Conservation (phyloP, 2,329 filamentous ascomycete species). For the Dendryphion nanum region DNA sequence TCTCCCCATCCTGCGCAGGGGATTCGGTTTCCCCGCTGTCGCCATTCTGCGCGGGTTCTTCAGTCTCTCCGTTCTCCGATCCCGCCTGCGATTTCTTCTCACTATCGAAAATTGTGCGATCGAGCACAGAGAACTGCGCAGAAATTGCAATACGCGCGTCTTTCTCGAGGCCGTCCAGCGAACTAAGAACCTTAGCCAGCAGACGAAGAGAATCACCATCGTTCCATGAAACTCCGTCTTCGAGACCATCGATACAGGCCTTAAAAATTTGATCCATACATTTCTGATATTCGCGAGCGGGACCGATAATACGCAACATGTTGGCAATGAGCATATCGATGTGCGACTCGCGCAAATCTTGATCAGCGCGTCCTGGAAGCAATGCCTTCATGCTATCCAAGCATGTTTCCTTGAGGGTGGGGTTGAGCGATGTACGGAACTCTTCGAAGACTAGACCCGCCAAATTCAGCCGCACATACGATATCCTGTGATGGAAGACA, state of each 20-base stretch:
- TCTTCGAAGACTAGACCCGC: conserved; percentile 11
- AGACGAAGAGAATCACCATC: conserved; percentile 10
- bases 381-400: conserved; percentile 8
- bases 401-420: conserved; percentile 6
- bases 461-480: conserved; percentile 4
- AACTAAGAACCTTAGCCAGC: conserved; percentile 14
- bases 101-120: conserved; percentile 4
- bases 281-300: conserved; percentile 12
- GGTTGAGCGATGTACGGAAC: conserved; percentile 6
- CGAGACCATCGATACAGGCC: conserved; percentile 10
- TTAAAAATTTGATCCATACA: conserved; percentile 11
- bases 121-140: conserved; percentile 12
- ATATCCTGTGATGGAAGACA: conserved; percentile 1
- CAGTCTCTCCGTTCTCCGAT: conserved; percentile 1
- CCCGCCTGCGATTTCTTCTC: neutral
- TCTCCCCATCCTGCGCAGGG: no score
- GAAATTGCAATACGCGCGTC: conserved; percentile 16
- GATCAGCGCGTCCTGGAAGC: conserved; percentile 1
- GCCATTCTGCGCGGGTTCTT: neutral
- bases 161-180: conserved; percentile 12
- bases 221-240: conserved; percentile 12
- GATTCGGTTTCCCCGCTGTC: no score
- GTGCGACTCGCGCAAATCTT: conserved; percentile 8
- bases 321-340: conserved; percentile 8
- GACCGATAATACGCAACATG: conserved; percentile 15